Base-by-base conservation (phyloP, 495 filamentous ascomycete genomes). In the Gamarada debralockiae region DNA sequence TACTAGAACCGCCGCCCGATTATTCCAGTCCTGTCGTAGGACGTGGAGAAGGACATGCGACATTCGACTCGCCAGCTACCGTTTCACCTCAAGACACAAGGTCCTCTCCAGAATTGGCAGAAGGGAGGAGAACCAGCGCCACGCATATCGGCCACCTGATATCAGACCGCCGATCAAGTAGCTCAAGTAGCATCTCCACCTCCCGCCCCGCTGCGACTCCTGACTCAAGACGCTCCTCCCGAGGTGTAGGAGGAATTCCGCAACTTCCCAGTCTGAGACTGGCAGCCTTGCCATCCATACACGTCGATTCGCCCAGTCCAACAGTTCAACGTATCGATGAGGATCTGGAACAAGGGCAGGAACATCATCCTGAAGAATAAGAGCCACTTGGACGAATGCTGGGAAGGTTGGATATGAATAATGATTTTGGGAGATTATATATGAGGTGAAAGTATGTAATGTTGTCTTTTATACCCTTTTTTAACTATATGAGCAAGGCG, bases 1-100 rank as follows among this genome's bases (percentile, higher is more conserved):
- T 43, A 1, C 67, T 67, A 23, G 76, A 73, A 20, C 73, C 76
- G 14, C 77, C 77, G 21, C 77, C 77, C 15, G 67, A 69, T 23
- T 81, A 81, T 55, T 65, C 70, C 1, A 70, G 71, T 13, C 70
- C 67, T 0, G 42, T 62, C 3, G 50, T 58, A 39, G 56, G 29
- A 17, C 57, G 67, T 22, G 65, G 63, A 27, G 55, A 61, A 25
- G 31, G 24, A n/a, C 33, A 23, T 10, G 29, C 54, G 10, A 50
- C 18, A 5, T 41, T 45, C 18, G 40, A 53, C 18, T 33, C 55
- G n/a, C 22, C 46, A n/a, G 23, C 14, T 42, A 9, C 48, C 52
- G 62, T 55, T 22, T 36, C 64, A 41, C 58, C 58, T 47, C 51
- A 18, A 52, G 39, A 8, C 41, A 52, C 8, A 59, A 56, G 5